phyloP scores from a whole-genome alignment of 345 rosid species.

The Aethionema arabicum region DNA sequence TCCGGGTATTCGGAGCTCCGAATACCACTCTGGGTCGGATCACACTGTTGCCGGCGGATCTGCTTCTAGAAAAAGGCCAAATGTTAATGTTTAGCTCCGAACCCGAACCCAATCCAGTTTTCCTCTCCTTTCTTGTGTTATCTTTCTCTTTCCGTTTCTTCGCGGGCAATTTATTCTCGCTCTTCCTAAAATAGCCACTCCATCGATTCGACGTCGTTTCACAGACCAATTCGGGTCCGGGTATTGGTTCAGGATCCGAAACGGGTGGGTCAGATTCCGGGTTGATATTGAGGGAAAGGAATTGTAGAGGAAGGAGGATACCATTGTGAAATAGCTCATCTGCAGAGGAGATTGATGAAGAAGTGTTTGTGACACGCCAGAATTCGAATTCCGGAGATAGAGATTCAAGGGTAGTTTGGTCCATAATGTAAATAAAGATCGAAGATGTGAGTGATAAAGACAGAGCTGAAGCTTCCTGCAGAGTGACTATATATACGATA shows the following conservation, averaged over 20 bases:
- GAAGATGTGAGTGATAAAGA: neutral
- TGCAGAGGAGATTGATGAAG: slow-evolving; percentile 43
- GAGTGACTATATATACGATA: no score
- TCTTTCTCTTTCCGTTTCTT: slow-evolving; percentile 36
- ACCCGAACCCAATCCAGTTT: slow-evolving; percentile 10
- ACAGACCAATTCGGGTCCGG: slow-evolving; percentile 19
- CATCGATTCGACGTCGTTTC: slow-evolving; percentile 60
- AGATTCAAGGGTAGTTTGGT: slow-evolving; percentile 1
- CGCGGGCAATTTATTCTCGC: slow-evolving; percentile 32
- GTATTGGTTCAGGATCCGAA: slow-evolving; percentile 10
- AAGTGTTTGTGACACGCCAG: slow-evolving; percentile 48
- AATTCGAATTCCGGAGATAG: slow-evolving; percentile 53
- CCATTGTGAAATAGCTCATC: slow-evolving; percentile 52
- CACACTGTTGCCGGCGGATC: slow-evolving; percentile 63
- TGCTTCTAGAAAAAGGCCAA: slow-evolving; percentile 85
- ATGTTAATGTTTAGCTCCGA: slow-evolving; percentile 64
- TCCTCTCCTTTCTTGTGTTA: slow-evolving; percentile 16
- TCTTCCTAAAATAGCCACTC: slow-evolving; percentile 60
- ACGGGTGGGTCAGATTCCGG: slow-evolving; percentile 21
- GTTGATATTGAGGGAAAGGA: slow-evolving; percentile 27
- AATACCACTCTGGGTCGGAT: slow-evolving; percentile 49
- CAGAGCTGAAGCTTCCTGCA: no score
- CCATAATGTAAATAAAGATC: slow-evolving; percentile 24
- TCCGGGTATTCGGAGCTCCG: slow-evolving; percentile 44
- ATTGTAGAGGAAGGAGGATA: slow-evolving; percentile 53